phyloP scores from a whole-genome alignment of 2,329 filamentous ascomycete genomes.

The Coniosporium tulheliwenetii region DNA sequence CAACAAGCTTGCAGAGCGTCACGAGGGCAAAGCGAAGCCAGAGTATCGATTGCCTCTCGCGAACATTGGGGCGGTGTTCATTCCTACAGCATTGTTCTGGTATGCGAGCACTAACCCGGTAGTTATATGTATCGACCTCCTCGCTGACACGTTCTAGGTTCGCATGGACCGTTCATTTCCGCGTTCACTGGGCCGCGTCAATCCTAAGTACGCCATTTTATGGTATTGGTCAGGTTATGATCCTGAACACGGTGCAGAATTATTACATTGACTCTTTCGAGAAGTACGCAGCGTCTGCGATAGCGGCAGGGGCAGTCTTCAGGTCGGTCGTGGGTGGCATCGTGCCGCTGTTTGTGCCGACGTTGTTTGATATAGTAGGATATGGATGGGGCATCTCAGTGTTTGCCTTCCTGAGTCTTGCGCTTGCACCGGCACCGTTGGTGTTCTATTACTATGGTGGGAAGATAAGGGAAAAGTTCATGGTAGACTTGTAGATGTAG shows the following conservation, averaged over 20 bases:
- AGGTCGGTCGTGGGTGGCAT: slow-evolving; percentile 30
- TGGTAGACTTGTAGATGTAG: slow-evolving; percentile 14
- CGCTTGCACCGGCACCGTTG: slow-evolving; percentile 32
- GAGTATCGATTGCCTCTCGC: slow-evolving; percentile 30
- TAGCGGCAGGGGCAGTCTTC: slow-evolving; percentile 33
- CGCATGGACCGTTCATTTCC: slow-evolving; percentile 26
- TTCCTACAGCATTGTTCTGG: slow-evolving; percentile 27
- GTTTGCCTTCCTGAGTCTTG: slow-evolving; percentile 28
- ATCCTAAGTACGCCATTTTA: slow-evolving; percentile 31
- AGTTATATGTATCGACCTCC: too few relatives aligned
- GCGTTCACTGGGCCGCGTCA: slow-evolving; percentile 24
- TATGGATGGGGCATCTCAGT: slow-evolving; percentile 35
- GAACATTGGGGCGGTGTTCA: slow-evolving; percentile 27
- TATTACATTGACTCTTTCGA: slow-evolving; percentile 39
- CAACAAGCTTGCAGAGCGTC: slow-evolving; percentile 23
- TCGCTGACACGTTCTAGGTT: slow-evolving; percentile 7
- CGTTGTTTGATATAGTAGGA: slow-evolving; percentile 26
- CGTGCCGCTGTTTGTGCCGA: slow-evolving; percentile 28
- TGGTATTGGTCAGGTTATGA: slow-evolving; percentile 36
- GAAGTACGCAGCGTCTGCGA: slow-evolving; percentile 32
- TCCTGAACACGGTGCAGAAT: slow-evolving; percentile 37
- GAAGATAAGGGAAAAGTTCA: slow-evolving; percentile 28
- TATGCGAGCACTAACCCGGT: too few relatives aligned
- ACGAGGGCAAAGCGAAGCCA: slow-evolving; percentile 23
- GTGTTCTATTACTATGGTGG: slow-evolving; percentile 33